Base-by-base conservation (phyloP, 306 rosid genomes). In the Lathyrus sativus region DNA sequence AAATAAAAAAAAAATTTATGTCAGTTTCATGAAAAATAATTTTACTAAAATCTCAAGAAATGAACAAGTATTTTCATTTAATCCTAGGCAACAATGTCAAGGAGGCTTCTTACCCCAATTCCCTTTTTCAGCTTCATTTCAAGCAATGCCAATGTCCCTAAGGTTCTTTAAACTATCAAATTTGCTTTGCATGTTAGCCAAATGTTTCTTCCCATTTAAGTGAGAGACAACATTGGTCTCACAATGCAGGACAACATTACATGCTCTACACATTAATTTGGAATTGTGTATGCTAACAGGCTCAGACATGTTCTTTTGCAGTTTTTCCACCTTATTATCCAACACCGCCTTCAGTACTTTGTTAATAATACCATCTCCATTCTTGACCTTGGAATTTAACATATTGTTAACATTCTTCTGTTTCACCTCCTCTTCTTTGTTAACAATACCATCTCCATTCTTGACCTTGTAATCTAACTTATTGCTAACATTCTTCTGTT, bases 161-260 rank as follows among this genome's bases (percentile, higher is more conserved):
- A 14, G 13, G 51, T 43, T 9, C 44, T 55, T 43, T 29, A 63
- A 51, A 3, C 22, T 28, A 42, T 44, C 37, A 63, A 37, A 17
- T 18, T 17, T 43, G 48, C 53, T 46, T 14, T 62, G 37, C 37
- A 46, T 46, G 2, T 65, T 65, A 42, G 68, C 65, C 74, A 76
- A 35, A 56, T 87, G 93, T 74, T 18, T 87, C 73, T 6, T 70
- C 28, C 90, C 86, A 0, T 9, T 66, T 0, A 68, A 38, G 68
- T 87, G 88, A 50, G 79, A 65, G 11, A 1, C 11, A 69, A 74
- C 2, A 48, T 38, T 28, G 5, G 0, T 18, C 76, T 75, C 66
- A 62, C 73, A 13, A n/a, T 22, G 2, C 69, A 82, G 81, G 0
- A 0, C 7, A n/a, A 78, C 45, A 56, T 80, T 55, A 71, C 89